Evolutionary conservation across 2,329 filamentous ascomycete genomes (phyloP), one percentile per base, ranked within the genome.

Genomic region (Aspergillus fumigatiaffinis): DNA sequence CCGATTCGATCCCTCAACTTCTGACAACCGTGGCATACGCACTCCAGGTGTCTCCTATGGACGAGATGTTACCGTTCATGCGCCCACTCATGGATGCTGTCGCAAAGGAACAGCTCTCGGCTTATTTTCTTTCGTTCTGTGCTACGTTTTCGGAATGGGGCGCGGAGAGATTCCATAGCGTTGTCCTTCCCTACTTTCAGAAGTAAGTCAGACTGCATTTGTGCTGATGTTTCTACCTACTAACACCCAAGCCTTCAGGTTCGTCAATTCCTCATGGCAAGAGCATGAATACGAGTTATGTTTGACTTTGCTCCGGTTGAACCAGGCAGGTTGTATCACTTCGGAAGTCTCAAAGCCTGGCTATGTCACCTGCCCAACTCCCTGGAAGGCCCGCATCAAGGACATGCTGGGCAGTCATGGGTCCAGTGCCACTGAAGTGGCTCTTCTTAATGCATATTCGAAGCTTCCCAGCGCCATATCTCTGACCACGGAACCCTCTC

Each of bases 121-220:
- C 76, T 52, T 88, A 87, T 78, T 97, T 96, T 71, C 82, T 97
- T 47, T 83, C 87, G 0, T 96, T 97, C 73, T 97, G 91, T 73
- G 87, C 88, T 14, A 87, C 90, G 53, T 87, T 94, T 64, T 87
- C 90, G 0, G 84, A 91, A 54, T 79, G 95, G 38, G 87, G 92
- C 49, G 71, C 82, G 1, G 84, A 87, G 53, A 84, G 90, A 42
- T 99, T 97, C 69, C 84, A 86, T 54, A 87, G 85, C 61, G 79
- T 97, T n/a, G 82, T 96, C 32, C 80, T 92, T 7, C 87, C 86
- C 41, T 87, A 90, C 56, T 92, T 97, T 64, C 90, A 95, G 72
- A 91, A 85, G 84, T 90, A 76, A 71, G 65, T 56, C 47, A 42
- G 42, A 47, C n/a, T 38, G 2, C 21, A 20, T 32, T 58, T 12